Percentiles rank a stretch among this genome's conserved stretches.
These are phyloP conservation scores for Gynochthodes officinalis DNA, from an alignment of 257 asterid species.

Conservation along the genomic window DNA sequence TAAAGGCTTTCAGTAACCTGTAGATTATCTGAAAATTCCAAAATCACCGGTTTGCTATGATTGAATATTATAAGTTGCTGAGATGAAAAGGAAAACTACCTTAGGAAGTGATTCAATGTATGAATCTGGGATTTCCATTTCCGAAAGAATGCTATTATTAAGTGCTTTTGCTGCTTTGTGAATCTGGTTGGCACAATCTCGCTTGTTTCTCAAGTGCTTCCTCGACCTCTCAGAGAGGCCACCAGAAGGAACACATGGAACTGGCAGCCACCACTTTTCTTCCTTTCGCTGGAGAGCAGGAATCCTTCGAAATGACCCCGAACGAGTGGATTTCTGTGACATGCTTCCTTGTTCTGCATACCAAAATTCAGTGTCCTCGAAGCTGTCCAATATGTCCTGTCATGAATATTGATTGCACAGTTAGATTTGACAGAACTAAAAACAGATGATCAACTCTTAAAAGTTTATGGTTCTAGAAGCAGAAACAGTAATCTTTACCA, in stretches of 20 bases:
- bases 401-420: neutral
- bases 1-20: too few relatives aligned
- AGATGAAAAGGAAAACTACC: too few relatives aligned
- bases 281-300: conserved; percentile 63
- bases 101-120: conserved; percentile 79
- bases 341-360: conserved; percentile 84
- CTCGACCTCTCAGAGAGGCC: conserved; percentile 66
- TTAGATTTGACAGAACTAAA: neutral
- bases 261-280: conserved; percentile 93
- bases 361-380: conserved; percentile 78
- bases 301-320: conserved; percentile 69
- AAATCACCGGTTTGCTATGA: too few relatives aligned
- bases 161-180: conserved; percentile 94
- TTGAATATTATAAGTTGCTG: too few relatives aligned
- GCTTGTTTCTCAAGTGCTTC: conserved; percentile 59
- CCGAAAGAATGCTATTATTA: conserved; percentile 67
- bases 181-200: conserved; percentile 75
- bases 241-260: conserved; percentile 57
- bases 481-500: conserved; percentile 39
- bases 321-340: conserved; percentile 49
- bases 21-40: too few relatives aligned
- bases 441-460: too few relatives aligned
- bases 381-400: conserved; percentile 78
- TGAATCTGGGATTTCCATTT: conserved; percentile 83
- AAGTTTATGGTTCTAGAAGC: neutral